phyloP scores from a whole-genome alignment of 208 protist genomes.

The Angomonas deanei region DNA sequence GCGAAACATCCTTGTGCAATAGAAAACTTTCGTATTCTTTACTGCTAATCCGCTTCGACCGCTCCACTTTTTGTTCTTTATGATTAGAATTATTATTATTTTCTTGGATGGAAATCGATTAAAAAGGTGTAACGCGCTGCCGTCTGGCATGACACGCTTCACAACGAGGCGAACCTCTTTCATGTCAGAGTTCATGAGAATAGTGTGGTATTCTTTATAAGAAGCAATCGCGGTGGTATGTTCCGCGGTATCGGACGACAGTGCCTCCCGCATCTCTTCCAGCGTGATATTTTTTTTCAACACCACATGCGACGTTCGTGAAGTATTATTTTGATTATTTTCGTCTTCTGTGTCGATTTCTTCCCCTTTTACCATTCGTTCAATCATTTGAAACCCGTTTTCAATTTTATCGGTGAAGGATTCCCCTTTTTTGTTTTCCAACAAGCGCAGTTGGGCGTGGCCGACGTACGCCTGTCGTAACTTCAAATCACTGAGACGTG shows the following conservation, averaged over 20 bases:
- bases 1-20: conserved; percentile 38
- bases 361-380: conserved; percentile 29
- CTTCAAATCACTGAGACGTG: conserved; percentile 69
- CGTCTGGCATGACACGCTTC: conserved; percentile 38
- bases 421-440: conserved; percentile 54
- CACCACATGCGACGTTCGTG: no score
- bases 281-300: no score
- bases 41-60: conserved; percentile 60
- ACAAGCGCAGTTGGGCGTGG: conserved; percentile 56
- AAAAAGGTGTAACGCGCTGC: conserved; percentile 64
- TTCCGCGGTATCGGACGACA: no score
- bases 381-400: conserved; percentile 57
- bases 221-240: conserved; percentile 30
- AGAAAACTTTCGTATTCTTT: conserved; percentile 66
- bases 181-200: conserved; percentile 49
- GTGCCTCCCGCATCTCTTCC: no score
- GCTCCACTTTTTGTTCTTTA: conserved; percentile 34
- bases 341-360: conserved; percentile 17
- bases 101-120: neutral
- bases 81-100: neutral
- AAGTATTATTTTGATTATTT: neutral
- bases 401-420: conserved; percentile 78
- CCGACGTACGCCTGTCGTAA: conserved; percentile 74
- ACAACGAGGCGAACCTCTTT: conserved; percentile 59
- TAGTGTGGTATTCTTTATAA: conserved; percentile 37